Conservation (phyloP, 345 rosid species). For the Corchorus capsularis region DNA sequence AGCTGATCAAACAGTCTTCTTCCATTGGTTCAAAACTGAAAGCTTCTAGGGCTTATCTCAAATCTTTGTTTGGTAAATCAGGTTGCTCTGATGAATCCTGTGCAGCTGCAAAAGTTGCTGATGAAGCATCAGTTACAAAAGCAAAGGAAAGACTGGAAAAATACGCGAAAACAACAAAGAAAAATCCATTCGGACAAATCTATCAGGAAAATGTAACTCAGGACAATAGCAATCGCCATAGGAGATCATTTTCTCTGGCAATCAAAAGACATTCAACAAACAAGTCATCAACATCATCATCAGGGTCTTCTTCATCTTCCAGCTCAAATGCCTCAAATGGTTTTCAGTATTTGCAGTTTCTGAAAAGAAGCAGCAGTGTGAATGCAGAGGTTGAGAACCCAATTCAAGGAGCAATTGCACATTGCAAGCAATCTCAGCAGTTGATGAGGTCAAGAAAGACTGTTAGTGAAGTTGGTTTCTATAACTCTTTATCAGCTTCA, state of each 20-base stretch:
- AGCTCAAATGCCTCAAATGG: conserved; percentile 42
- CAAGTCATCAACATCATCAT: conserved; percentile 39
- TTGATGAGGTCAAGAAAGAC: conserved; percentile 44
- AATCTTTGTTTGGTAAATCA: conserved; percentile 66
- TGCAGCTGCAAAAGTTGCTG: conserved; percentile 52
- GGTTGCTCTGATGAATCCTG: conserved; percentile 69
- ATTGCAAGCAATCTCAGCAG: conserved; percentile 80
- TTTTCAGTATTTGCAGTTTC: conserved; percentile 40
- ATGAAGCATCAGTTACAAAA: conserved; percentile 43
- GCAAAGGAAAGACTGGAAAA: conserved; percentile 29
- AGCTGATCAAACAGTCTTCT: conserved; percentile 59
- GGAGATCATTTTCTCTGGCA: conserved; percentile 84
- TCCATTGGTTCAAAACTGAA: conserved; percentile 64
- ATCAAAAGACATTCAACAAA: conserved; percentile 55
- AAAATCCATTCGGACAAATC: conserved; percentile 51
- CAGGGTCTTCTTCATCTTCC: conserved; percentile 42
- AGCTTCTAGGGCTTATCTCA: conserved; percentile 72
- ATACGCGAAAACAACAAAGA: conserved; percentile 34
- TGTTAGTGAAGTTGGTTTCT: conserved; percentile 52
- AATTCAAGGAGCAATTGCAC: conserved; percentile 90
- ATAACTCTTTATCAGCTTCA: conserved; percentile 55
- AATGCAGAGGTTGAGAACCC: conserved; percentile 69
- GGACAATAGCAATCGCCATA: conserved; percentile 34
- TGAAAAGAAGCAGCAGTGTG: conserved; percentile 66
- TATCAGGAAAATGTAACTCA: conserved; percentile 35